Base-by-base conservation (phyloP, 495 filamentous ascomycete species). In the Aspergillus coremiiformis region DNA sequence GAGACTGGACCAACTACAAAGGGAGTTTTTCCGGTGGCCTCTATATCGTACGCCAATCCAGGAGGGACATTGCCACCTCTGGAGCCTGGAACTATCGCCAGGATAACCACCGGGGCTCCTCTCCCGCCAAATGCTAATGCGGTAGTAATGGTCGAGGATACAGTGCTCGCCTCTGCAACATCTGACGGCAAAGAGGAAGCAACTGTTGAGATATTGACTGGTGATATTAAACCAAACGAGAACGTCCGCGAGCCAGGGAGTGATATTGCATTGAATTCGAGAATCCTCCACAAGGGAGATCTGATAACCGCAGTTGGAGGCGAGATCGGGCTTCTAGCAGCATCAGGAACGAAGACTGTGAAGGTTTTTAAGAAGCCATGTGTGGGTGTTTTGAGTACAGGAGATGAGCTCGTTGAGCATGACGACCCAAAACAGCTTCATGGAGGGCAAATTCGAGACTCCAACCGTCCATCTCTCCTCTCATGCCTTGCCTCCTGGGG, bases 81-180 rank as follows among this genome's bases (percentile, higher is more conserved):
- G 21, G 73, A 84, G 37, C 74, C 75, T 39, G 91, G 91, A 0
- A 79, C 90, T 53, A 84, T 96, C 30, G 83, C 94, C 8, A 72
- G 93, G 24, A 95, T 97, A 55, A 97, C 93, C 1, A 98, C 93
- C 0, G 93, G 93, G 0, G 93, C 94, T 4, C 92, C 93, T 11
- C 72, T 98, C 2, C 93, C 94, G 4, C 81, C 83, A 0, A 89
- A 91, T 4, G 89, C 93, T 11, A 95, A 86, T 33, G 83, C 90
- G 3, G 92, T 97, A 14, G 86, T 96, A 19, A 98, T 97, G 94
- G 93, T 97, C 2, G 93, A 98, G 70, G 93, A 97, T 60, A 97
- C 93, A 0, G 69, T 81, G 1, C 67, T 97, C 10, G 81, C 75
- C 33, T 79, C 77, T 3, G 78, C 77, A 60, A 94, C 88, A 0